A percentile compares a stretch with the other conserved stretches of the same genome.
Evolutionary conservation across 1,284 basidiomycete species (phyloP).

Genomic region (Golubevia pallescens): DNA sequence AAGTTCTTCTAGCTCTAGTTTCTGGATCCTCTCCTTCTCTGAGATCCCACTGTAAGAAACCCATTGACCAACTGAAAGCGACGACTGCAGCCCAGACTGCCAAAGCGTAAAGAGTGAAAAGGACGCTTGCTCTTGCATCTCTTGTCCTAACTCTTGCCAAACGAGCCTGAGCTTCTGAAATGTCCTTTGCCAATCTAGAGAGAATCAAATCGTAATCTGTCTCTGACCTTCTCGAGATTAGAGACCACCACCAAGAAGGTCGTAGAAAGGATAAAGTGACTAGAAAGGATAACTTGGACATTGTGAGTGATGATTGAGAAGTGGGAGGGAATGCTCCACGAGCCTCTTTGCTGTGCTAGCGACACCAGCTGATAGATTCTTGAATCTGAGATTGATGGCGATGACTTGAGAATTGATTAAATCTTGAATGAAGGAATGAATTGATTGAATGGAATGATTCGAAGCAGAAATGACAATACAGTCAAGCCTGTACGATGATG

Average conservation of each 20-base stretch:
- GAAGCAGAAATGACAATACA: no score
- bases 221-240: conserved; percentile 2
- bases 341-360: no score
- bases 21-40: no score
- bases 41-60: conserved; percentile 4
- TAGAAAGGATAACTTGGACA: background rate
- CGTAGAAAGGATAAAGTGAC: background rate
- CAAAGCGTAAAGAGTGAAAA: conserved; percentile 44
- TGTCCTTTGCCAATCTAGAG: conserved; percentile 36
- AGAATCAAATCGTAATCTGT: conserved; percentile 60
- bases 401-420: no score
- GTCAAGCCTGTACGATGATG: no score
- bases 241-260: background rate
- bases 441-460: no score
- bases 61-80: conserved; percentile 34
- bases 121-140: conserved; percentile 44
- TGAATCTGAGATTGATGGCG: no score
- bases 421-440: no score
- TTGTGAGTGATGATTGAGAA: background rate
- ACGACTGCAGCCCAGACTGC: conserved; percentile 44
- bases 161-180: conserved; percentile 37
- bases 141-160: conserved; percentile 48
- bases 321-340: no score
- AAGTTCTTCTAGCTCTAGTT: background rate
- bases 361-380: no score